These are phyloP conservation scores for Meyerozyma elateridarum DNA, from an alignment of 1,139 yeast genomes.

Conservation along the genomic window DNA sequence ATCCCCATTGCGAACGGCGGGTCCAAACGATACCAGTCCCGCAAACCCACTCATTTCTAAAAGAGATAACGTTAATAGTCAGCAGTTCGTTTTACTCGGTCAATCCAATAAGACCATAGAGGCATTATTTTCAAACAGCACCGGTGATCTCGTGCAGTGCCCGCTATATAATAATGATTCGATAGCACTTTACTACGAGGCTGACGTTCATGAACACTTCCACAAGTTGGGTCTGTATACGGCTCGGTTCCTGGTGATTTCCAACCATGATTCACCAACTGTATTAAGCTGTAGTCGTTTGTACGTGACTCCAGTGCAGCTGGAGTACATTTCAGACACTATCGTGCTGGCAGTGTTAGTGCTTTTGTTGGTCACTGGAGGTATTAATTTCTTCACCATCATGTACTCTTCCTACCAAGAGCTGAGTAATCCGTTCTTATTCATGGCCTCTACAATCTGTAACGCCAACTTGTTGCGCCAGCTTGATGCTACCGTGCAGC, in stretches of 20 bases:
- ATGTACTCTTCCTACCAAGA: conserved; percentile 59
- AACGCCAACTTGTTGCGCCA: conserved; percentile 53
- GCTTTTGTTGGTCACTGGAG: conserved; percentile 38
- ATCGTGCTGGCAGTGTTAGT: conserved; percentile 38
- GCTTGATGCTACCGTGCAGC: conserved; percentile 51
- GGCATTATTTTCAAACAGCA: conserved; percentile 21
- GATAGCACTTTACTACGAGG: conserved; percentile 34
- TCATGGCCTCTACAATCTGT: conserved; percentile 58
- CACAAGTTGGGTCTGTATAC: conserved; percentile 41
- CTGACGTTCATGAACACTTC: conserved; percentile 27
- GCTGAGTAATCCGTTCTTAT: conserved; percentile 52
- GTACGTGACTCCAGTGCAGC: conserved; percentile 47
- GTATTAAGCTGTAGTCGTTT: conserved; percentile 46
- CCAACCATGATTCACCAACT: conserved; percentile 29
- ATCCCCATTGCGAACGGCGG: neutral
- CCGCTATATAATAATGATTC: conserved; percentile 42
- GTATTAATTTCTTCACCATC: conserved; percentile 40
- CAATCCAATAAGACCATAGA: conserved; percentile 19
- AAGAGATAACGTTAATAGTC: neutral
- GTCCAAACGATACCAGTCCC: too few relatives aligned
- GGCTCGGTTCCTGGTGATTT: conserved; percentile 33
- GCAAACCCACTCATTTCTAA: neutral
- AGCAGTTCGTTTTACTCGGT: conserved; percentile 8
- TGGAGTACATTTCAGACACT: conserved; percentile 26
- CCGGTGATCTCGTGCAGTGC: conserved; percentile 30